Conservation (phyloP, 129 eudicot genomes). For the Flaveria trinervia region DNA sequence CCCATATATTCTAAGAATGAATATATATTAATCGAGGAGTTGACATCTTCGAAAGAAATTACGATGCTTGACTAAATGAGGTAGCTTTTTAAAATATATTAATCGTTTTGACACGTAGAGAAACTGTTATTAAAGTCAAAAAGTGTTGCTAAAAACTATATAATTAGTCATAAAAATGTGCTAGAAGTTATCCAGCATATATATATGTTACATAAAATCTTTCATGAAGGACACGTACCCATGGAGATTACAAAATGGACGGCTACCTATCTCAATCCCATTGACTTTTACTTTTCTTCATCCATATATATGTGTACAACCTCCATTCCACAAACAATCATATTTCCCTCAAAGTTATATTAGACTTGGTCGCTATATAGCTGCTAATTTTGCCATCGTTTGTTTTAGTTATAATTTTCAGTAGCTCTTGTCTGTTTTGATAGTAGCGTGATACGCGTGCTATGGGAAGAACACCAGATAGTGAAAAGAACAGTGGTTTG, state of each 20-base stretch:
- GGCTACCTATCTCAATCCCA: constrained; percentile 13
- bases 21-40: not conserved
- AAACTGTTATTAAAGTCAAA: not conserved
- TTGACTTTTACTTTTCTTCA: constrained; percentile 19
- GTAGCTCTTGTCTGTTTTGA: not conserved
- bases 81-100: not conserved
- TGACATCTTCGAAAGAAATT: not conserved
- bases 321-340: constrained; percentile 3
- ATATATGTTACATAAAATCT: not conserved
- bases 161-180: not conserved
- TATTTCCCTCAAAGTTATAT: not conserved
- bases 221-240: constrained; percentile 26
- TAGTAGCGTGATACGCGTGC: too few species aligned
- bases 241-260: constrained; percentile 19
- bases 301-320: not conserved
- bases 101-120: not conserved
- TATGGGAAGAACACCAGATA: constrained; percentile 40
- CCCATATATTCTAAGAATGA: too few species aligned
- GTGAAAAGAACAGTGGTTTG: constrained; percentile 32
- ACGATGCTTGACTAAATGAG: constrained; percentile 1
- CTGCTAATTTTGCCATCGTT: not conserved
- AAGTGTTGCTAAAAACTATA: not conserved
- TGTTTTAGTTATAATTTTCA: too few species aligned
- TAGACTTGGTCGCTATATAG: not conserved
- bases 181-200: not conserved